Percentiles rank a stretch among this genome's conserved stretches.
phyloP scores from a whole-genome alignment of 768 basidiomycete species.

The Termitomyces sp. region DNA sequence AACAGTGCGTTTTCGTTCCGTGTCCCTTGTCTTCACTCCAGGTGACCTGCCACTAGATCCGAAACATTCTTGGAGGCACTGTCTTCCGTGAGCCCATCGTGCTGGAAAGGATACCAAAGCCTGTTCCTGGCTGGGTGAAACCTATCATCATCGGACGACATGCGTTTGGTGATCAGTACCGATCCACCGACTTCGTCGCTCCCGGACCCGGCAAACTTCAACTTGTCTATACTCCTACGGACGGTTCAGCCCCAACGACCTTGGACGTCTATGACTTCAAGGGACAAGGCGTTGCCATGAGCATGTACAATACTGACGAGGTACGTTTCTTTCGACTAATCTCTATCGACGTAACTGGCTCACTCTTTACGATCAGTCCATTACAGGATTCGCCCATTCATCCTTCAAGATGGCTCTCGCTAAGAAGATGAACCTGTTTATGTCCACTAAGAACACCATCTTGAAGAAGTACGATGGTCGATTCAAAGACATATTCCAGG shows the following conservation, averaged over 20 bases:
- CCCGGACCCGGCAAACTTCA: constrained; percentile 93
- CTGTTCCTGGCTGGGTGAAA: constrained; percentile 94
- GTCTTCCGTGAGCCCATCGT: constrained; percentile 99
- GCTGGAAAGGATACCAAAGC: constrained; percentile 82
- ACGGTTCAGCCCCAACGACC: constrained; percentile 59
- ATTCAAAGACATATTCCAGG: constrained; percentile 99
- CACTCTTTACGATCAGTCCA: constrained; percentile 47
- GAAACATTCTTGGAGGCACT: constrained; percentile 96
- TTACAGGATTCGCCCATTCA: constrained; percentile 92
- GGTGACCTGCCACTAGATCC: constrained; percentile 49
- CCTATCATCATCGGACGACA: constrained; percentile 97
- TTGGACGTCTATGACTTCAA: constrained; percentile 93
- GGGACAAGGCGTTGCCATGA: constrained; percentile 87
- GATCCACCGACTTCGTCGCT: constrained; percentile 88
- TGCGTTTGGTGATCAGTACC: constrained; percentile 98
- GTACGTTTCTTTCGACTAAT: constrained; percentile 27
- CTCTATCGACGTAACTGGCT: neutral
- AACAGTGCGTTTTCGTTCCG: constrained; percentile 48
- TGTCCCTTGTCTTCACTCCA: neutral
- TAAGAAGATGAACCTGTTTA: constrained; percentile 83
- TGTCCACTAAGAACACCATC: constrained; percentile 98
- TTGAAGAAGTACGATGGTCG: constrained; percentile 97
- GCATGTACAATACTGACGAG: constrained; percentile 99
- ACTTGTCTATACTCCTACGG: constrained; percentile 80
- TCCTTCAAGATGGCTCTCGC: constrained; percentile 94